phyloP scores from a whole-genome alignment of 257 asterid genomes.

The Solanum pimpinellifolium region DNA sequence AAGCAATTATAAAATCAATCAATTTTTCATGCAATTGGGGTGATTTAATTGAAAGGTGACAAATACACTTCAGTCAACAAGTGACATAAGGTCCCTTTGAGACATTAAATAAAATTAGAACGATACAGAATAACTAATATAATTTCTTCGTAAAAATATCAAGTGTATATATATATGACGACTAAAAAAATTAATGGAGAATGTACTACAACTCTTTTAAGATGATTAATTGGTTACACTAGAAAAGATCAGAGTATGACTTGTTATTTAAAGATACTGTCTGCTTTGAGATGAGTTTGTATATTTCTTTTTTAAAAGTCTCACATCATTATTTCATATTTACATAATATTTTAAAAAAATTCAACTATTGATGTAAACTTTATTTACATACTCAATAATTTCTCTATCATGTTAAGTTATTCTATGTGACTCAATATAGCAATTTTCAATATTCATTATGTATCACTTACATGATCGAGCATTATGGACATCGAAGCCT shows the following conservation, averaged over 20 bases:
- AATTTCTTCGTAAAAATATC: too few relatives aligned
- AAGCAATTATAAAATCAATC: not conserved
- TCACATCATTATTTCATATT: not conserved
- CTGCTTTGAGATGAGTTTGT: not conserved
- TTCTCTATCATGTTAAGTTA: not conserved
- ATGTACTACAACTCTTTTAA: not conserved
- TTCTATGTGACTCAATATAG: not conserved
- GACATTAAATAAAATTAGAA: not conserved
- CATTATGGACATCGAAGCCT: not conserved
- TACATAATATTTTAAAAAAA: not conserved
- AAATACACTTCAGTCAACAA: not conserved
- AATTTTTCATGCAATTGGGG: not conserved
- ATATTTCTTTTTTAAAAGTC: not conserved
- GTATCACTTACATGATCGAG: not conserved
- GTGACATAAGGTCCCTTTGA: not conserved
- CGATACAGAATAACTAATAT: not conserved
- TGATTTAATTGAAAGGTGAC: not conserved
- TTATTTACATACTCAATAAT: not conserved
- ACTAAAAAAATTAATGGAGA: too few relatives aligned
- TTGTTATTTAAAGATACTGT: not conserved
- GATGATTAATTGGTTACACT: not conserved
- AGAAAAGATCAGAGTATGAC: not conserved
- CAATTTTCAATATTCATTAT: not conserved
- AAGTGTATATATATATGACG: too few relatives aligned
- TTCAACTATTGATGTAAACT: not conserved